A percentile compares a stretch with the other conserved stretches of the same genome.
Evolutionary conservation across 1,284 basidiomycete genomes (phyloP).

Genomic region (Phaffia rhodozyma): DNA sequence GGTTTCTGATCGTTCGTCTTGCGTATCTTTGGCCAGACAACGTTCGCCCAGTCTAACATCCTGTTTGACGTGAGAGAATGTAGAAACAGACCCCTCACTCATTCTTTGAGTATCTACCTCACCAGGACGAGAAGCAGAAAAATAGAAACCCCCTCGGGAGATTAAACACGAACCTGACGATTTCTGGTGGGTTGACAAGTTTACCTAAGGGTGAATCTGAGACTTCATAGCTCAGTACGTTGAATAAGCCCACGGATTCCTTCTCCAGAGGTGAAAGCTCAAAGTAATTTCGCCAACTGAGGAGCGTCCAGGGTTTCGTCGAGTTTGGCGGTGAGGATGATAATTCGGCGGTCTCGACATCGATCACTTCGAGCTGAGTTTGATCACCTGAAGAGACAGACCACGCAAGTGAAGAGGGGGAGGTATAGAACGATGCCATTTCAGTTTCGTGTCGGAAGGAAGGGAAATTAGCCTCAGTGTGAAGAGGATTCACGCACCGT

Average conservation of each 20-base stretch:
- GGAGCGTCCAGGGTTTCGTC: slow-evolving; percentile 55
- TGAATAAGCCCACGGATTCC: slow-evolving; percentile 50
- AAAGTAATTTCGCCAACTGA: slow-evolving; percentile 83
- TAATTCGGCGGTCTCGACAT: slow-evolving; percentile 70
- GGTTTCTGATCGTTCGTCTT: slow-evolving; percentile 46
- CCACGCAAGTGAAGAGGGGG: too few species aligned
- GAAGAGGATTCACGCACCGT: not conserved
- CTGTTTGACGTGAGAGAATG: slow-evolving; percentile 28
- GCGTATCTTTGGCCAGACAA: slow-evolving; percentile 59
- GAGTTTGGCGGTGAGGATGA: slow-evolving; percentile 25
- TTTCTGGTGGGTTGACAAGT: slow-evolving; percentile 63
- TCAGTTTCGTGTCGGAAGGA: too few species aligned
- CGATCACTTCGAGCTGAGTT: slow-evolving; percentile 41
- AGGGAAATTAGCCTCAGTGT: too few species aligned
- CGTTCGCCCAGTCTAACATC: slow-evolving; percentile 93
- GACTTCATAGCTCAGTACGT: slow-evolving; percentile 80
- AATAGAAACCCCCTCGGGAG: too few species aligned
- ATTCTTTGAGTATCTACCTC: too few species aligned
- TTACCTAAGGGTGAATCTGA: slow-evolving; percentile 62
- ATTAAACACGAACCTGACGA: slow-evolving; percentile 41
- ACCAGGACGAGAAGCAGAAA: not conserved
- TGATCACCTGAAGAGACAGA: not conserved
- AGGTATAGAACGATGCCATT: too few species aligned
- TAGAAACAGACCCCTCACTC: too few species aligned
- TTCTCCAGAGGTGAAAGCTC: slow-evolving; percentile 43